Evolutionary conservation across 2,329 filamentous ascomycete genomes (phyloP), one percentile per base, ranked within the genome.

Genomic region (Curvularia sp.): DNA sequence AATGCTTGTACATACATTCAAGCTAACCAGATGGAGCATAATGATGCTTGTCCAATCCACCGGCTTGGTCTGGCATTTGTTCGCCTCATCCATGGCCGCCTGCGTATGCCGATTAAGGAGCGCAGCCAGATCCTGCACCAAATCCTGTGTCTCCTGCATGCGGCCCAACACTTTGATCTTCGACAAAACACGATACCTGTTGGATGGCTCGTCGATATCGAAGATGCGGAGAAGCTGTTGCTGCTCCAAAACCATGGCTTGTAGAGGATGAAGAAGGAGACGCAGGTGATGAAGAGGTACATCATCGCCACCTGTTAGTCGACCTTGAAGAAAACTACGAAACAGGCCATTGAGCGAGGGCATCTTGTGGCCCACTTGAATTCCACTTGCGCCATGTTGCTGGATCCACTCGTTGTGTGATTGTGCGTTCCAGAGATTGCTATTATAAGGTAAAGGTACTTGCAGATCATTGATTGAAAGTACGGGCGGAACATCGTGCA

Each of bases 21-120:
- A 36, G 49, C 55, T 57, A 41, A 57, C 55, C 49, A 57, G 28
- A 53, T 57, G 55, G 9, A 57, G 49, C 55, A 53, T 57, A 13
- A 57, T 39, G 19, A 57, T 57, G 28, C 55, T 53, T 10, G 41
- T 23, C n/a, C 43, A 53, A 8, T 57, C 50, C 1, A 43, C 19
- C 3, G 43, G 15, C 3, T 34, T 30, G 32, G 27, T 7, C 19
- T 13, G 30, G 9, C 2, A n/a, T 5, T 52, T n/a, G 5, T 6
- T 34, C 21, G 48, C 34, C 13, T 46, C 27, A 1, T 57, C n/a
- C 2, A 28, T 42, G 30, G 32, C 13, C 8, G 30, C 39, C 27
- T 51, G 21, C 13, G 36, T 36, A 10, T 47, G 23, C 12, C 39
- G 55, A 9, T 39, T 34, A 12, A 57, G 43, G n/a, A 57, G 55